A percentile compares a stretch with the other conserved stretches of the same genome.
phyloP scores from a whole-genome alignment of 2,329 filamentous ascomycete species.

The Pseudogymnoascus verrucosus region DNA sequence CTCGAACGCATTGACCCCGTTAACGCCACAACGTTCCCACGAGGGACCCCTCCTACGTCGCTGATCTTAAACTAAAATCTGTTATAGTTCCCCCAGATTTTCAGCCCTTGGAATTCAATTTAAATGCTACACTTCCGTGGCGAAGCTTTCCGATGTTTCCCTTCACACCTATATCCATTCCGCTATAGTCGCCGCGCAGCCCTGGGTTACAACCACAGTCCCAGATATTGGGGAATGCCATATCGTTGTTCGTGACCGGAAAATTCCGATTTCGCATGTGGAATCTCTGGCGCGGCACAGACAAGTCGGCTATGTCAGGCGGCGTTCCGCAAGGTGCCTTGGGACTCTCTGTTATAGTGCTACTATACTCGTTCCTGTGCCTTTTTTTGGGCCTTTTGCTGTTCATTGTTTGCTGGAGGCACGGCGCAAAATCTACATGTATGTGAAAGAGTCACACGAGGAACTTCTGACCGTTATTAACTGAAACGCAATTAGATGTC shows the following conservation, averaged over 20 bases:
- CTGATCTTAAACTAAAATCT: not conserved
- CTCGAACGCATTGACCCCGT: not conserved
- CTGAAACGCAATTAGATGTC: not conserved
- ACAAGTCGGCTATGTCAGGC: not conserved
- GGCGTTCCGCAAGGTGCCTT: slow-evolving; percentile 8
- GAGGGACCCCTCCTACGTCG: not conserved
- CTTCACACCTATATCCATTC: not conserved
- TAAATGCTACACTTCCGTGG: not conserved
- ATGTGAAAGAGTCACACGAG: not conserved
- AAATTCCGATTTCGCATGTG: not conserved
- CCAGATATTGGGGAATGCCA: not conserved
- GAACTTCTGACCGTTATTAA: not conserved
- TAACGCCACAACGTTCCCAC: not conserved
- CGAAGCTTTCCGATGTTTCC: not conserved
- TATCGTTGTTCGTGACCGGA: not conserved
- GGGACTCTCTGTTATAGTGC: slow-evolving; percentile 1
- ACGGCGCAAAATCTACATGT: slow-evolving; percentile 7
- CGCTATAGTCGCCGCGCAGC: not conserved
- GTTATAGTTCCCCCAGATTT: not conserved
- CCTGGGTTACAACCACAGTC: not conserved
- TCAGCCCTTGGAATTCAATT: not conserved
- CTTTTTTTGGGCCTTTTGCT: slow-evolving; percentile 2
- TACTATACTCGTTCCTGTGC: slow-evolving; percentile 11
- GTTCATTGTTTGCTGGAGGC: slow-evolving; percentile 9
- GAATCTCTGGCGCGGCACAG: not conserved